Evolutionary conservation across 192 early-diverging fungal genomes (phyloP), one percentile per base, ranked within the genome.

Genomic region (Fimicolochytrium jonesii): DNA sequence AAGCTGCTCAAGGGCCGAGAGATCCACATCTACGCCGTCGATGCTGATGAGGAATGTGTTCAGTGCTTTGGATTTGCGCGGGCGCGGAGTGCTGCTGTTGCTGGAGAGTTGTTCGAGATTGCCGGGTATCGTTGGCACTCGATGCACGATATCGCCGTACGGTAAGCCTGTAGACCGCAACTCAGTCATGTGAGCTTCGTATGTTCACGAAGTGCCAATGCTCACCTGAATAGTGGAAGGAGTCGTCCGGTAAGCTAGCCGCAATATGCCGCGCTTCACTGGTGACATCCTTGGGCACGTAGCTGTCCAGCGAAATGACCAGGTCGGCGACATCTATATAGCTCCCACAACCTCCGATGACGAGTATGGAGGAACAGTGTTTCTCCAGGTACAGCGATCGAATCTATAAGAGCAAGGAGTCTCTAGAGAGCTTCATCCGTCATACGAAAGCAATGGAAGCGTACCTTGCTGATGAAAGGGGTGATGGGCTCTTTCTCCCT

Each of bases 281-380:
- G 3, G 75, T 83, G 33, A 65, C 64, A 31, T 80, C 75, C n/a
- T 20, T 64, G 6, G 75, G 63, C 9, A 11, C 32, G 48, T 83
- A 83, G 31, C 59, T 48, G 26, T 77, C 61, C 78, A 83, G 76
- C 30, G 61, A 49, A 13, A 83, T 63, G 6, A 83, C 78, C 13
- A 66, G 52, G 41, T 80, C 78, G 3, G 81, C 81, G 0, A 80
- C 76, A 35, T 77, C 81, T 26, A 83, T 56, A 49, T 80, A 83
- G 53, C 79, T 79, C 10, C 81, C 81, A 56, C 78, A 80, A 10
- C 81, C 81, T 3, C 81, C 81, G 22, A 81, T 68, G 7, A 83
- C 81, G 20, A 83, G 41, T 3, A 80, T 59, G 2, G 65, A 71
- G 48, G 78, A 75, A 46, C 77, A 65, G 5, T 66, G 59, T 20